Evolutionary conservation across 108 stramenopile species (phyloP).

Genomic region (Nitzschia sp.): DNA sequence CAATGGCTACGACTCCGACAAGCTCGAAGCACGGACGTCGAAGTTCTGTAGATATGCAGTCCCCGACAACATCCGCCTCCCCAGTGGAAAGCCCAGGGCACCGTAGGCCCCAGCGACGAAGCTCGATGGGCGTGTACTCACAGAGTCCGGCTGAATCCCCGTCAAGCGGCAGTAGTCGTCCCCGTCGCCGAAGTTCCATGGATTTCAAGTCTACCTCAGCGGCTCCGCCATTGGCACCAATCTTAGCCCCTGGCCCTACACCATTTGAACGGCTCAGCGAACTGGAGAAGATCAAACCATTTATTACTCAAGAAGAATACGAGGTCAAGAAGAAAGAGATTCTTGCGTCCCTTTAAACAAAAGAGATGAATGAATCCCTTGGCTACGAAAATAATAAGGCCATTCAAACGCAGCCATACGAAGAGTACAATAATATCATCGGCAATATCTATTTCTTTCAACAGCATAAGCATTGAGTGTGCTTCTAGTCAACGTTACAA

Average conservation of each 20-base stretch:
- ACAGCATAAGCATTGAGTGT: too few relatives aligned
- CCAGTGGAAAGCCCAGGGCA: neutral
- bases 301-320: slow-evolving; percentile 22
- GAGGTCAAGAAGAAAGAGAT: slow-evolving; percentile 19
- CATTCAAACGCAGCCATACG: too few relatives aligned
- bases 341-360: slow-evolving; percentile 24
- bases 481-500: too few relatives aligned
- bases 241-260: neutral
- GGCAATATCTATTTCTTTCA: too few relatives aligned
- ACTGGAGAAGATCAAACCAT: slow-evolving; percentile 14
- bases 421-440: too few relatives aligned
- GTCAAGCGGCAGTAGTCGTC: too few relatives aligned
- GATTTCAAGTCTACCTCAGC: neutral
- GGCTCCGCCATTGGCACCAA: neutral
- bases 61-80: neutral
- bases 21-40: neutral
- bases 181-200: neutral
- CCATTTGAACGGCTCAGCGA: slow-evolving; percentile 23
- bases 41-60: neutral
- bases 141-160: neutral
- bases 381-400: too few relatives aligned
- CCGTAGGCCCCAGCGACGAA: neutral
- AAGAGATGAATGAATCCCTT: too few relatives aligned
- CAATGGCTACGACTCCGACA: neutral
- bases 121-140: neutral